Conservation (phyloP, 2,329 filamentous ascomycete species). For the Apiospora aurea region DNA sequence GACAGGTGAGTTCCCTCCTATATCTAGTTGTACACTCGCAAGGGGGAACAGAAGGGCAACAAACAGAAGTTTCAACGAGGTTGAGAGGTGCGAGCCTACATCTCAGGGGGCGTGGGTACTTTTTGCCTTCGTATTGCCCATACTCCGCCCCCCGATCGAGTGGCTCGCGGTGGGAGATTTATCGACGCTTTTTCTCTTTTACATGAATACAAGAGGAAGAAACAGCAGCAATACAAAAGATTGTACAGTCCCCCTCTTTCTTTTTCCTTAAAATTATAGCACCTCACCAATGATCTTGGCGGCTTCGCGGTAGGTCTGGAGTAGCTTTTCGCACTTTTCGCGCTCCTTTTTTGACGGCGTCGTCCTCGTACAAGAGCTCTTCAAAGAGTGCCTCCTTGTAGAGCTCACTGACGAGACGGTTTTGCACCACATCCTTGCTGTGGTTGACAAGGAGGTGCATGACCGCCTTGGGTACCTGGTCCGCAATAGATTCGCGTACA, state of each 20-base stretch:
- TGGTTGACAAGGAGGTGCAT: conserved; percentile 99
- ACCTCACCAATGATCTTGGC: conserved; percentile 99
- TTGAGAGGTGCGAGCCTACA: conserved; percentile 6
- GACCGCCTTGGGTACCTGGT: conserved; percentile 97
- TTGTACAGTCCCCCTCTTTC: conserved; percentile 12
- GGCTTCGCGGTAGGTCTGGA: conserved; percentile 95
- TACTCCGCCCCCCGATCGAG: not conserved
- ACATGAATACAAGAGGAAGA: conserved; percentile 24
- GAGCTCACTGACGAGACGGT: conserved; percentile 91
- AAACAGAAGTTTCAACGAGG: conserved; percentile 6
- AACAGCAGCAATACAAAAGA: conserved; percentile 23
- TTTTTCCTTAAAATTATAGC: conserved; percentile 57
- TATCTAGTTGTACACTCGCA: conserved; percentile 18
- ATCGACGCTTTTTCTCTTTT: conserved; percentile 21
- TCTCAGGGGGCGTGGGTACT: not conserved
- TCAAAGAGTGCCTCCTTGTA: conserved; percentile 93
- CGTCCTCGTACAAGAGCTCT: conserved; percentile 95
- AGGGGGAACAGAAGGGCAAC: conserved; percentile 5
- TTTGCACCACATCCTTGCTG: conserved; percentile 97
- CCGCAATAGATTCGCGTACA: conserved; percentile 96
- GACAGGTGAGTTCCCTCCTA: not conserved
- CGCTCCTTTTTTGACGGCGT: conserved; percentile 96
- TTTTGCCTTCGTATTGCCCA: conserved; percentile 3
- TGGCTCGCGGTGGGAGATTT: conserved; percentile 14
- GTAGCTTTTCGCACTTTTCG: conserved; percentile 96